Evolutionary conservation across 2,329 filamentous ascomycete species (phyloP).

Genomic region (Gnomoniopsis smithogilvyi): DNA sequence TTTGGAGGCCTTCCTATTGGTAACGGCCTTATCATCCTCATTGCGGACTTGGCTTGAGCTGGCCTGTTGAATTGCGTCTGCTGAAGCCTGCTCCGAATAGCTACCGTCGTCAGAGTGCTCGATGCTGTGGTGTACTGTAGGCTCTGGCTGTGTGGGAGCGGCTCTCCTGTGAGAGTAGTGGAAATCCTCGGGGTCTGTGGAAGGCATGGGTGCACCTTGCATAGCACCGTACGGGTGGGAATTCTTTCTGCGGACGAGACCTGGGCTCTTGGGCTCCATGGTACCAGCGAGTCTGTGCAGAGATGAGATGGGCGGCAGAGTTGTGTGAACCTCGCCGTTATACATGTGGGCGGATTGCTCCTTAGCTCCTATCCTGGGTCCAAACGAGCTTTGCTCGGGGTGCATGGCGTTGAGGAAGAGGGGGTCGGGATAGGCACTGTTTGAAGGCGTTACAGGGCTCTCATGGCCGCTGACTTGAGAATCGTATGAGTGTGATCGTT

Average conservation of each 20-base stretch:
- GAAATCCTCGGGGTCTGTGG: slow-evolving; percentile 8
- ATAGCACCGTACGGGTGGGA: slow-evolving; percentile 12
- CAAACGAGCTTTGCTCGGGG: slow-evolving; percentile 29
- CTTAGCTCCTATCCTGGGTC: slow-evolving; percentile 35
- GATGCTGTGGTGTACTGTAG: slow-evolving; percentile 4
- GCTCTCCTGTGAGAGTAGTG: slow-evolving; percentile 4
- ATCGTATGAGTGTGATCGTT: slow-evolving; percentile 60
- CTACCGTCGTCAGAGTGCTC: background rate
- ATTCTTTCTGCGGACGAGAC: background rate
- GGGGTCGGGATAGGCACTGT: slow-evolving; percentile 32
- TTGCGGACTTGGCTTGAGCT: slow-evolving; percentile 22
- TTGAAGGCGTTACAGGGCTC: slow-evolving; percentile 54
- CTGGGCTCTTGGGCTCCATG: slow-evolving; percentile 1
- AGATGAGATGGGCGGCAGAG: slow-evolving; percentile 14
- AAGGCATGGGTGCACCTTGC: background rate
- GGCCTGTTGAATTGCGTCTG: background rate
- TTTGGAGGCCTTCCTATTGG: slow-evolving; percentile 5
- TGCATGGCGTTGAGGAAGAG: background rate
- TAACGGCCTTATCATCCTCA: slow-evolving; percentile 43
- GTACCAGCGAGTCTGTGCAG: slow-evolving; percentile 11
- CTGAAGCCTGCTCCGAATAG: background rate
- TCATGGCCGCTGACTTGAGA: slow-evolving; percentile 54
- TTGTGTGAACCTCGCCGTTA: slow-evolving; percentile 12
- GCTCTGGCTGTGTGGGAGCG: background rate
- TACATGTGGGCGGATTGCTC: slow-evolving; percentile 28